Evolutionary conservation across 306 rosid species (phyloP), one percentile per base, ranked within the genome.

Genomic region (Sicyos baderoa): DNA sequence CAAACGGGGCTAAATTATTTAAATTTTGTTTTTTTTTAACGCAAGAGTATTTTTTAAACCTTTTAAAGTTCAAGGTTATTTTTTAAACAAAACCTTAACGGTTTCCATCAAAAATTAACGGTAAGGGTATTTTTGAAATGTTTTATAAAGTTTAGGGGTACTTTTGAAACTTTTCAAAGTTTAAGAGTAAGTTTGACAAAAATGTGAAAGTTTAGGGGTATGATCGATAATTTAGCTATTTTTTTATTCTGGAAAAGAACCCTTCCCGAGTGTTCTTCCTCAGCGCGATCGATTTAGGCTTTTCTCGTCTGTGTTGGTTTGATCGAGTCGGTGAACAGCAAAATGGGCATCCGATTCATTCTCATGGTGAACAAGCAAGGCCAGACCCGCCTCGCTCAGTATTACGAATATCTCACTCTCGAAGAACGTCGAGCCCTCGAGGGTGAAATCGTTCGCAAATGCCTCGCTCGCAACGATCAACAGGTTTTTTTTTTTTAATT

Each of bases 311-410:
- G 52, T 12, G 32, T 11, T 29, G n/a, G 68, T 35, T 5, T 42
- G 29, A 16, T 62, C 3, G 69, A 40, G 17, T 17, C 11, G 25
- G 69, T 42, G 54, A 22, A 14, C 7, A 6, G 19, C 40, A 54
- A 9, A 47, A 93, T 93, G 97, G 98, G 98, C 84, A 93, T 93
- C 83, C 76, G 94, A 82, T 93, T 93, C 82, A 83, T 93, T 48
- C 51, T 93, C 79, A 93, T 90, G 97, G 97, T 90, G 79, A 90
- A 93, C 87, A 93, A 93, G 73, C 94, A 89, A 60, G 97, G 99
- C 0, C 97, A 93, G 58, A 93, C 97, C 0, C 95, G 97, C 49
- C 97, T 93, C 18, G 97, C 97, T 74, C 99, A 93, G 71, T 93
- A 90, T 78, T 93, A 88, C 73, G 99, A 90, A 59, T 86, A 90